Evolutionary conservation across 768 basidiomycete species (phyloP).

Genomic region (Lactarius hatsudake): DNA sequence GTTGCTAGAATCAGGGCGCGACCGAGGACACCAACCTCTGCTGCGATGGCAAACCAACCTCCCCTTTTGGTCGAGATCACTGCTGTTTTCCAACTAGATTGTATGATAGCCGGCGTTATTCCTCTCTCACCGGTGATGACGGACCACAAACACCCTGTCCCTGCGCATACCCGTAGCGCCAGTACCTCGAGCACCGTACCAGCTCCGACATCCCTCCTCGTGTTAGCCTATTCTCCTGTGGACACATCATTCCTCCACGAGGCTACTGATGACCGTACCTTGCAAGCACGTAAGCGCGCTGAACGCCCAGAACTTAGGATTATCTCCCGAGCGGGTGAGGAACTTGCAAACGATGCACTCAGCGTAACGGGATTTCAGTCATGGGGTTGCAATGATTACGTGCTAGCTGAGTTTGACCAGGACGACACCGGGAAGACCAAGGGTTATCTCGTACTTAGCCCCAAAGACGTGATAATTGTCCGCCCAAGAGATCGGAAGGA

Average conservation of each 20-base stretch:
- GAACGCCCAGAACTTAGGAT: constrained; percentile 94
- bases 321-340: constrained; percentile 85
- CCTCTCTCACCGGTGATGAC: constrained; percentile 55
- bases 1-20: constrained; percentile 76
- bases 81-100: constrained; percentile 89
- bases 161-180: constrained; percentile 17
- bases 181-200: constrained; percentile 31
- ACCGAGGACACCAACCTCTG: constrained; percentile 44
- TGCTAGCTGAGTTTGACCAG: constrained; percentile 52
- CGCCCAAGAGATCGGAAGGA: constrained; percentile 84
- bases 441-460: constrained; percentile 82
- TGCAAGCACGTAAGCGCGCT: constrained; percentile 79
- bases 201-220: constrained; percentile 67
- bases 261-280: constrained; percentile 62
- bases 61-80: constrained; percentile 83
- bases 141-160: constrained; percentile 22
- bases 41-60: constrained; percentile 47
- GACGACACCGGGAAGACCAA: constrained; percentile 35
- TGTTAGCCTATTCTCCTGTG: constrained; percentile 84
- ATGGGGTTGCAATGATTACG: constrained; percentile 93
- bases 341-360: constrained; percentile 81
- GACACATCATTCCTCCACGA: constrained; percentile 69
- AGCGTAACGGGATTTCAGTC: constrained; percentile 72
- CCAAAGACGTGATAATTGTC: constrained; percentile 84
- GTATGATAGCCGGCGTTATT: constrained; percentile 90